Evolutionary conservation across 2,329 filamentous ascomycete genomes (phyloP).

Genomic region (Paracoccidioides lutzii): DNA sequence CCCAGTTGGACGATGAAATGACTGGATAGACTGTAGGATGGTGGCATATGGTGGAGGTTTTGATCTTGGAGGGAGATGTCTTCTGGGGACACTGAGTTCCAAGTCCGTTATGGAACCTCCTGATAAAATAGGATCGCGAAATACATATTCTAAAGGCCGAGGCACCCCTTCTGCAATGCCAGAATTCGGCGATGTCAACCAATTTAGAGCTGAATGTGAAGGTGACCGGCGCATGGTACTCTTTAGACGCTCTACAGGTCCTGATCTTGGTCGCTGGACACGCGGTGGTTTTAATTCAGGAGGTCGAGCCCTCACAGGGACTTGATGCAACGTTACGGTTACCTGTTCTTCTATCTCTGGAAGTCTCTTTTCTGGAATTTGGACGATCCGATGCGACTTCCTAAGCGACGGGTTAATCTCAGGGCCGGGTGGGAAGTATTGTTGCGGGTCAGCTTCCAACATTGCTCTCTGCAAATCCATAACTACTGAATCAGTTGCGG

Average conservation of each 20-base stretch:
- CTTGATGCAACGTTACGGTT: conserved; percentile 25
- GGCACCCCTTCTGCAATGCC: neutral
- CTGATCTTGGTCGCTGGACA: conserved; percentile 6
- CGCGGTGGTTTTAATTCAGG: conserved; percentile 6
- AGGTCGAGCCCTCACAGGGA: conserved; percentile 20
- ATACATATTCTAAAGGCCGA: neutral
- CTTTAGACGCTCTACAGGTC: conserved; percentile 18
- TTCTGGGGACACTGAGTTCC: neutral
- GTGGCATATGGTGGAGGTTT: conserved; percentile 20
- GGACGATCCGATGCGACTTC: conserved; percentile 13
- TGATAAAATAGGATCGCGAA: too few species aligned
- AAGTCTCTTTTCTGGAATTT: conserved; percentile 10
- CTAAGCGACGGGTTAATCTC: conserved; percentile 23
- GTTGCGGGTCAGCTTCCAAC: conserved; percentile 30
- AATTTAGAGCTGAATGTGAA: conserved; percentile 9
- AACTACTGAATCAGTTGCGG: conserved; percentile 34
- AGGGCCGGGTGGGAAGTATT: conserved; percentile 34
- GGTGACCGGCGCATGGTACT: conserved; percentile 15
- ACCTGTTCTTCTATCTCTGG: conserved; percentile 22
- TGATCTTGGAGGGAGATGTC: conserved; percentile 12
- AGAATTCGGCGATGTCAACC: conserved; percentile 10
- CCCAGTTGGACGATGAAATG: conserved; percentile 29
- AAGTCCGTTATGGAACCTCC: neutral
- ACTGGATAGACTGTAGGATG: conserved; percentile 27
- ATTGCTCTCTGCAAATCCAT: conserved; percentile 39